phyloP scores from a whole-genome alignment of 176 grass and related monocot species.

The Coix lacrymajobi region DNA sequence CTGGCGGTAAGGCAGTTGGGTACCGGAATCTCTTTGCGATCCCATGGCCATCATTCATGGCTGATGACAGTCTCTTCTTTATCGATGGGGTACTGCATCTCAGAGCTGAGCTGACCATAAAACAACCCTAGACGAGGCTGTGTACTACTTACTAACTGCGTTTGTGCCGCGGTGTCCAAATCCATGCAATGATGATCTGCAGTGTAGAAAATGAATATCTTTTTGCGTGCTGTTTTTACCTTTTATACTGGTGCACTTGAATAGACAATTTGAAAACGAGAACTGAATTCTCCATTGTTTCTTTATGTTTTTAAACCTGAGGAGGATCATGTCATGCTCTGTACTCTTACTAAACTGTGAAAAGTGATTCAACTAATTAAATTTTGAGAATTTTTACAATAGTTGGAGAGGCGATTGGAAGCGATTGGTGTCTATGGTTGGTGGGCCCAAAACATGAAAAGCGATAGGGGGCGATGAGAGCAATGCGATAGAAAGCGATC shows the following conservation, averaged over 20 bases:
- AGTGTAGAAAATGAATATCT: constrained; percentile 13
- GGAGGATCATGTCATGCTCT: not conserved
- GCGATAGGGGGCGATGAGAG: too few relatives aligned
- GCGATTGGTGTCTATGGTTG: too few relatives aligned
- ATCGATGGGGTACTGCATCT: constrained; percentile 83
- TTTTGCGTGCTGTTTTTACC: constrained; percentile 16
- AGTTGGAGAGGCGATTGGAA: too few relatives aligned
- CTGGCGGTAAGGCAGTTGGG: constrained; percentile 86
- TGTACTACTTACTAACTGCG: constrained; percentile 33
- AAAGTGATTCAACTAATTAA: constrained; percentile 5
- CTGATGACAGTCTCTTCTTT: constrained; percentile 92
- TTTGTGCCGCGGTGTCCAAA: not conserved
- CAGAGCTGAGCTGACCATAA: constrained; percentile 87
- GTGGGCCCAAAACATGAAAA: too few relatives aligned
- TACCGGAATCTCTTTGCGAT: constrained; percentile 91
- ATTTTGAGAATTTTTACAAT: too few relatives aligned
- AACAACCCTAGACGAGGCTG: constrained; percentile 43
- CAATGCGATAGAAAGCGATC: too few relatives aligned
- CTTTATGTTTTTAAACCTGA: constrained; percentile 17
- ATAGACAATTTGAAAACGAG: constrained; percentile 27
- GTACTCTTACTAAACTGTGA: constrained; percentile 6
- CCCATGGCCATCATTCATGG: constrained; percentile 86
- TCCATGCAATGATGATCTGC: not conserved
- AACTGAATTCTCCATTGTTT: not conserved
- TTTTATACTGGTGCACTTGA: not conserved